These are phyloP conservation scores for Deinandra increscens DNA, from an alignment of 129 eudicot genomes.

Conservation along the genomic window DNA sequence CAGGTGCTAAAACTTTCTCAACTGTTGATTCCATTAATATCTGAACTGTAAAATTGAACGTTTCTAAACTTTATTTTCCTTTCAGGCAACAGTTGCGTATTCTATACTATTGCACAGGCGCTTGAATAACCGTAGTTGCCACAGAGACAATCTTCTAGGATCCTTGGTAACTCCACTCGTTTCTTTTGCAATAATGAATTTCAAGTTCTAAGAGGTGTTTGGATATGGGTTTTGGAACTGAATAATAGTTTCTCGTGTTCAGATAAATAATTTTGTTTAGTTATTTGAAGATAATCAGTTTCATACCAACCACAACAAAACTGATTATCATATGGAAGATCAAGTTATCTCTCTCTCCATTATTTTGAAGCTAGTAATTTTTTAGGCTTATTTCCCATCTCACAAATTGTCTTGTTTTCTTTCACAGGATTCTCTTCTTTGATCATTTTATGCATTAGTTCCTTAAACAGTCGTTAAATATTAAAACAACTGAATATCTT, in stretches of 20 bases:
- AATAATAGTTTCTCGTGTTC: neutral
- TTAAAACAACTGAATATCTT: too few relatives aligned
- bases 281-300: neutral
- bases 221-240: neutral
- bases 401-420: too few relatives aligned
- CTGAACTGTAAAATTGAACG: neutral
- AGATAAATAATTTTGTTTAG: neutral
- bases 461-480: neutral
- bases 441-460: neutral
- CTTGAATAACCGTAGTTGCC: conserved; percentile 37
- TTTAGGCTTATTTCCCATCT: too few relatives aligned
- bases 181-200: conserved; percentile 13
- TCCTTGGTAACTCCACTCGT: conserved; percentile 30
- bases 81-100: conserved; percentile 66
- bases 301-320: neutral
- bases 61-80: neutral
- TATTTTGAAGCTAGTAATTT: too few relatives aligned
- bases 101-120: conserved; percentile 45
- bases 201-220: neutral
- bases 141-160: conserved; percentile 28
- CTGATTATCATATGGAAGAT: neutral
- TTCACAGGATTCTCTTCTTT: too few relatives aligned
- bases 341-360: neutral
- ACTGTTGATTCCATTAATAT: conserved; percentile 15
- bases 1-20: conserved; percentile 47